phyloP scores from a whole-genome alignment of 371 early-diverging fungal species.

The Rhizopus delemar region DNA sequence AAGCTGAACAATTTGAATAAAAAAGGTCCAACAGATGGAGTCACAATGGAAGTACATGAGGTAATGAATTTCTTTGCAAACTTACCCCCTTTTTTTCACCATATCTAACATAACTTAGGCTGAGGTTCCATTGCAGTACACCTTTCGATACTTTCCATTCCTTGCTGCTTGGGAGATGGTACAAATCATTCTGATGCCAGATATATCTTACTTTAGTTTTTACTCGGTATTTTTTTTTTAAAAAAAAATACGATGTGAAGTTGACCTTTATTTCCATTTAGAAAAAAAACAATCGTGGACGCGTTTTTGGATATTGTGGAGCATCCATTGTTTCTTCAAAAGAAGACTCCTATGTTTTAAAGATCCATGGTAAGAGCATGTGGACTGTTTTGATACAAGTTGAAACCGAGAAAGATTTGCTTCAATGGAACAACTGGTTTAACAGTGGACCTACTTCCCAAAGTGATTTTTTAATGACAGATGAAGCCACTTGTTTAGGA shows the following conservation, averaged over 20 bases:
- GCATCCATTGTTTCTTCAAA: slow-evolving; percentile 29
- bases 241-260: background rate
- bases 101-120: slow-evolving; percentile 17
- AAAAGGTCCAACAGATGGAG: slow-evolving; percentile 21
- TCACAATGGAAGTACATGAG: slow-evolving; percentile 53
- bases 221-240: slow-evolving; percentile 36
- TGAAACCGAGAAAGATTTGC: slow-evolving; percentile 38
- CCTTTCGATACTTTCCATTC: slow-evolving; percentile 49
- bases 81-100: no score
- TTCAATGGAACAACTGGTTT: slow-evolving; percentile 49
- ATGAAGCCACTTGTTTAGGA: slow-evolving; percentile 4
- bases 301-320: slow-evolving; percentile 1
- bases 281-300: slow-evolving; percentile 6
- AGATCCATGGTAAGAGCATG: slow-evolving; percentile 42
- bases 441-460: slow-evolving; percentile 12
- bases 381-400: slow-evolving; percentile 55
- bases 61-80: slow-evolving; percentile 19
- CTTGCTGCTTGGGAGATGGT: slow-evolving; percentile 62
- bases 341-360: slow-evolving; percentile 44
- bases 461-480: slow-evolving; percentile 4
- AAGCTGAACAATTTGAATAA: slow-evolving; percentile 16
- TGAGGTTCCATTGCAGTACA: slow-evolving; percentile 50
- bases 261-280: background rate
- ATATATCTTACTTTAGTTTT: slow-evolving; percentile 53
- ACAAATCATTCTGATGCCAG: slow-evolving; percentile 52